Percentiles rank a stretch among this genome's conserved stretches.
Conservation (phyloP, 441 rosid genomes). For the Brassica hybrid region DNA sequence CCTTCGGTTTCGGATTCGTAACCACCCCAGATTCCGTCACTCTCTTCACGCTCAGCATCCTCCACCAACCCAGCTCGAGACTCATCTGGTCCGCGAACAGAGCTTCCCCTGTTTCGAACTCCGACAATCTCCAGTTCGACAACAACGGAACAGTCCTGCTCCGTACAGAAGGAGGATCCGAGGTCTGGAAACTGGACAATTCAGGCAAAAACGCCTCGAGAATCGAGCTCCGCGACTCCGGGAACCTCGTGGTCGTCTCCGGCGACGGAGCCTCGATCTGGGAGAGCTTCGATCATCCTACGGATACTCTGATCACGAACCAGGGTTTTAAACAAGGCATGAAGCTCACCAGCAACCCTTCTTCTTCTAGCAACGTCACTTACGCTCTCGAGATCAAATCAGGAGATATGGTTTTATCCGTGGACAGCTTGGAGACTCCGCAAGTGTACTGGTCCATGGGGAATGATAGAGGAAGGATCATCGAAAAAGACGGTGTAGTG, state of each 20-base stretch:
- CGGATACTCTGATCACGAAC: slow-evolving; percentile 66
- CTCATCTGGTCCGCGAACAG: slow-evolving; percentile 88
- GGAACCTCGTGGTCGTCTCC: slow-evolving; percentile 74
- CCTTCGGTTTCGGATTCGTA: slow-evolving; percentile 67
- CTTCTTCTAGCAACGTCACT: slow-evolving; percentile 56
- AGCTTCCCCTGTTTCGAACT: slow-evolving; percentile 63
- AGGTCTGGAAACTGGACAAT: slow-evolving; percentile 66
- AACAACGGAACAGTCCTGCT: slow-evolving; percentile 60
- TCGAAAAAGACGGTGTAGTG: slow-evolving; percentile 52
- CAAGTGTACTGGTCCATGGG: slow-evolving; percentile 90
- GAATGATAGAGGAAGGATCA: slow-evolving; percentile 51
- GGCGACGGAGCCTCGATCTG: slow-evolving; percentile 52
- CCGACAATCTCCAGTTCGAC: slow-evolving; percentile 65
- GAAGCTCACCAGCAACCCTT: slow-evolving; percentile 68
- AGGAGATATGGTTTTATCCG: slow-evolving; percentile 75
- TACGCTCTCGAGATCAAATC: slow-evolving; percentile 75
- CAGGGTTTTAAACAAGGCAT: slow-evolving; percentile 69
- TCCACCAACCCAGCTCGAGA: slow-evolving; percentile 47
- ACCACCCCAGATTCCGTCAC: slow-evolving; percentile 50
- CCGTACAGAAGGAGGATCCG: slow-evolving; percentile 44
- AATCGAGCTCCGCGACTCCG: slow-evolving; percentile 75
- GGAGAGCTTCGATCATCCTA: slow-evolving; percentile 93
- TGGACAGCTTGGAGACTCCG: slow-evolving; percentile 51
- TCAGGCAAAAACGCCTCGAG: slow-evolving; percentile 63
- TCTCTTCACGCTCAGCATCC: slow-evolving; percentile 56